Conservation (phyloP, 2,329 filamentous ascomycete genomes). For the Lecanicillium sp. region DNA sequence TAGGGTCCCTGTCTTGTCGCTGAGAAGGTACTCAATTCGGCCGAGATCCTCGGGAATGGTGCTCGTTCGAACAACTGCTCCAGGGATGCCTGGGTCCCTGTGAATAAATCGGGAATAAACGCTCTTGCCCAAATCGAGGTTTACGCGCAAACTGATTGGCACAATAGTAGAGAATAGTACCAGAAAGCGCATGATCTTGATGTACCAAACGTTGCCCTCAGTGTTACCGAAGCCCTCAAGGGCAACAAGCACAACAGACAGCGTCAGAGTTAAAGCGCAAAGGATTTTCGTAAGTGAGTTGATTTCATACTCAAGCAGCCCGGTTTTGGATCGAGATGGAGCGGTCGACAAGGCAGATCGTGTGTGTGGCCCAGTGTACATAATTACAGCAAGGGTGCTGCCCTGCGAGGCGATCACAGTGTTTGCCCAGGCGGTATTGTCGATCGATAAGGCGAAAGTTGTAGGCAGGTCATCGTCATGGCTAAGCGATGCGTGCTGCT, state of each 20-base stretch:
- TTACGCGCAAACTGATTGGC: slow-evolving; percentile 91
- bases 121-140: slow-evolving; percentile 93
- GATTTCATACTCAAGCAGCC: slow-evolving; percentile 90
- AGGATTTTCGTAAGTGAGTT: slow-evolving; percentile 96
- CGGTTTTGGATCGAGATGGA: slow-evolving; percentile 86
- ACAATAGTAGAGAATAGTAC: slow-evolving; percentile 99
- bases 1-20: slow-evolving; percentile 95
- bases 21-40: slow-evolving; percentile 90
- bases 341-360: slow-evolving; percentile 90
- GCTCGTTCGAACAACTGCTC: slow-evolving; percentile 88
- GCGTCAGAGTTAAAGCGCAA: slow-evolving; percentile 75
- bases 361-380: slow-evolving; percentile 93
- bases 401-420: slow-evolving; percentile 93
- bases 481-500: slow-evolving; percentile 25
- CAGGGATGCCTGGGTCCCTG: slow-evolving; percentile 79
- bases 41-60: slow-evolving; percentile 96
- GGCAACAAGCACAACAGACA: slow-evolving; percentile 84
- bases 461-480: slow-evolving; percentile 31
- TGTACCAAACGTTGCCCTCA: slow-evolving; percentile 71
- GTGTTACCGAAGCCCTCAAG: slow-evolving; percentile 71
- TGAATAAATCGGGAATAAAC: slow-evolving; percentile 96
- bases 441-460: slow-evolving; percentile 75
- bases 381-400: slow-evolving; percentile 76
- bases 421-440: slow-evolving; percentile 98
- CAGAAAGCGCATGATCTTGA: slow-evolving; percentile 95